Percentiles rank a stretch among this genome's conserved stretches.
Conservation (phyloP, 2,329 filamentous ascomycete genomes). For the Hypoxylon sp. region DNA sequence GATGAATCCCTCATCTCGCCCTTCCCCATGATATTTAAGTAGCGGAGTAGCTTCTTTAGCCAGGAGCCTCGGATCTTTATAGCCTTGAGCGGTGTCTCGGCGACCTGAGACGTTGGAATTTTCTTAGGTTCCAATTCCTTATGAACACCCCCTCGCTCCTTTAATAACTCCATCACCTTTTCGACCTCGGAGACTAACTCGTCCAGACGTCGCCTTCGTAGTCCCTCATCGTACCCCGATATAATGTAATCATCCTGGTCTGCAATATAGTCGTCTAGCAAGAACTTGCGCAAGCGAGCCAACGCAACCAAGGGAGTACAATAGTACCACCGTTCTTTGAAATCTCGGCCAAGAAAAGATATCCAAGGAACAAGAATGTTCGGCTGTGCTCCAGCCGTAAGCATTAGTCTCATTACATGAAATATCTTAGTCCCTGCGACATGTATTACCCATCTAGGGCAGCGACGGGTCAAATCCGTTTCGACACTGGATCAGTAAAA, state of each 20-base stretch:
- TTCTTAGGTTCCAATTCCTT: conserved; percentile 6
- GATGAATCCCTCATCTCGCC: background rate
- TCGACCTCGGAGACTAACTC: conserved; percentile 4
- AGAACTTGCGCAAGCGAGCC: background rate
- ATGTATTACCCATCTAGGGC: background rate
- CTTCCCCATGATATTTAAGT: background rate
- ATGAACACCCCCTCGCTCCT: conserved; percentile 29
- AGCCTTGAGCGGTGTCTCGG: background rate
- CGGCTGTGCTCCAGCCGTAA: conserved; percentile 16
- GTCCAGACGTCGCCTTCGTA: background rate
- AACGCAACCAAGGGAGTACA: conserved; percentile 15
- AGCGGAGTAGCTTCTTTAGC: background rate
- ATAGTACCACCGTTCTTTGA: background rate
- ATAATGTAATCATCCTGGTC: background rate
- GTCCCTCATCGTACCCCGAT: background rate
- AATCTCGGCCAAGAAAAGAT: background rate
- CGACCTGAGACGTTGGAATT: background rate
- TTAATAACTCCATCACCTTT: conserved; percentile 24
- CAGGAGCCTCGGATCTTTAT: background rate
- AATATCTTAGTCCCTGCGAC: background rate
- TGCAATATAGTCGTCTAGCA: background rate
- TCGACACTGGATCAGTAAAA: background rate
- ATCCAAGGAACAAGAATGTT: conserved; percentile 15
- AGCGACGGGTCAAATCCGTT: background rate
- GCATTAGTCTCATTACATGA: conserved; percentile 11